Conservation (phyloP, 192 early-diverging fungal genomes). For the Coemansia sp. region DNA sequence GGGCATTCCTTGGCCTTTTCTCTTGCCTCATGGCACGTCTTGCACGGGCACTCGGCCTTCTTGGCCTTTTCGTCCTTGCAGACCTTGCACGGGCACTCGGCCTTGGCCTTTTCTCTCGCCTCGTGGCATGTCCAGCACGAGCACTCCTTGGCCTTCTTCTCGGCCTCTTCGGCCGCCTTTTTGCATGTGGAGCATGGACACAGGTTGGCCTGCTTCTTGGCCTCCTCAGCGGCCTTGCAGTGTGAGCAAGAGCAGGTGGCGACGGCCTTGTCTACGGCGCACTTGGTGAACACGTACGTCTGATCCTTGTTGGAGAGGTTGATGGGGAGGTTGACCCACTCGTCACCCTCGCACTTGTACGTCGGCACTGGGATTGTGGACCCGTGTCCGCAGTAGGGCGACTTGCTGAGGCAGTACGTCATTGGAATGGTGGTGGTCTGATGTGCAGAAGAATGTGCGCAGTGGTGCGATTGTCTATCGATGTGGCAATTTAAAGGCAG, state of each 20-base stretch:
- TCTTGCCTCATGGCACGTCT: neutral
- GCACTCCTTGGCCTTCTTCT: conserved; percentile 39
- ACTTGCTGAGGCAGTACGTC: conserved; percentile 48
- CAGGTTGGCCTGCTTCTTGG: conserved; percentile 25
- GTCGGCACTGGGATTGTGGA: conserved; percentile 42
- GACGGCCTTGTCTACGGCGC: conserved; percentile 31
- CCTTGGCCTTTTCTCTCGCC: conserved; percentile 23
- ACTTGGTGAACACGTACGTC: conserved; percentile 42
- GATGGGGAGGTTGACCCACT: conserved; percentile 52
- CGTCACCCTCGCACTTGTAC: conserved; percentile 48
- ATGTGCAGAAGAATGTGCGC: neutral
- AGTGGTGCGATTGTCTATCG: neutral
- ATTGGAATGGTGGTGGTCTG: conserved; percentile 9
- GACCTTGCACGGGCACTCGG: conserved; percentile 18
- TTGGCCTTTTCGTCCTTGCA: conserved; percentile 21
- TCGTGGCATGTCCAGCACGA: conserved; percentile 25
- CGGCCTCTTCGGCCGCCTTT: conserved; percentile 32
- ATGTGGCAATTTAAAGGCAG: neutral
- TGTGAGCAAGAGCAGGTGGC: conserved; percentile 28
- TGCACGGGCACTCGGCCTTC: conserved; percentile 22
- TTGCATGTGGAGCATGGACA: conserved; percentile 36
- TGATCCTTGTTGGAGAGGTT: conserved; percentile 50
- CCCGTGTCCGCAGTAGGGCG: conserved; percentile 41
- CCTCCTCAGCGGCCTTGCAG: conserved; percentile 31
- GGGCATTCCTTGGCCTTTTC: conserved; percentile 27